Evolutionary conservation across 2,329 filamentous ascomycete genomes (phyloP), one percentile per base, ranked within the genome.

Genomic region (Iodosphaeria phyllophila): DNA sequence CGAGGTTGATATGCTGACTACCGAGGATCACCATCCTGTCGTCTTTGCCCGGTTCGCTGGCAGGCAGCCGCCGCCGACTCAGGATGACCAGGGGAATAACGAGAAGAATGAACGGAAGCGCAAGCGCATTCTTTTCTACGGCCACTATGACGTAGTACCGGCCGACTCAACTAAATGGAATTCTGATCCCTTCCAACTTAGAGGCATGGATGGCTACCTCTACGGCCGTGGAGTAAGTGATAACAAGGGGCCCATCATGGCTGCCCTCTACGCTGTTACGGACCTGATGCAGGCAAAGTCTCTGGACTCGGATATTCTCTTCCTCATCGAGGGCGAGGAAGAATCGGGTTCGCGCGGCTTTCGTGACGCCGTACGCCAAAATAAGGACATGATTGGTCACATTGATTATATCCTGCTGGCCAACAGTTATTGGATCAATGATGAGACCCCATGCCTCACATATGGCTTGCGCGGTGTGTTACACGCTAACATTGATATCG

Each of bases 381-480:
- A 89, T 49, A 92, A 92, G 47, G 61, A 74, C 9, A 61, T 80
- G 13, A 92, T 98, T 37, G 89, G 89, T 2, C 61, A 79, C 7
- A 72, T 98, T 3, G 86, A 98, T 49, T 95, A 89, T 58, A 89
- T 98, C 28, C 56, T 98, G 16, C 58, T 98, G 18, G 86, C 89
- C 13, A 98, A 98, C 56, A 93, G 84, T 50, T 98, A 98, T 56
- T 98, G 89, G 89, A 62, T 98, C 2, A 83, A 95, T 42, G 86
- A 98, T 42, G 76, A 91, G 35, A 83, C 91, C 3, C 89, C 89
- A 0, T 98, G 89, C 44, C 54, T 98, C 29, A 98, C 89, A 0
- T 98, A 98, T 33, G 89, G 89, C 1, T 62, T 95, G 5, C 71
- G 89, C 24, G 89, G 89, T 13, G 86, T 98, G 14, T 74, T 98